These are phyloP conservation scores for Bruguiera gymnorhiza DNA, from an alignment of 345 rosid species.

Conservation along the genomic window DNA sequence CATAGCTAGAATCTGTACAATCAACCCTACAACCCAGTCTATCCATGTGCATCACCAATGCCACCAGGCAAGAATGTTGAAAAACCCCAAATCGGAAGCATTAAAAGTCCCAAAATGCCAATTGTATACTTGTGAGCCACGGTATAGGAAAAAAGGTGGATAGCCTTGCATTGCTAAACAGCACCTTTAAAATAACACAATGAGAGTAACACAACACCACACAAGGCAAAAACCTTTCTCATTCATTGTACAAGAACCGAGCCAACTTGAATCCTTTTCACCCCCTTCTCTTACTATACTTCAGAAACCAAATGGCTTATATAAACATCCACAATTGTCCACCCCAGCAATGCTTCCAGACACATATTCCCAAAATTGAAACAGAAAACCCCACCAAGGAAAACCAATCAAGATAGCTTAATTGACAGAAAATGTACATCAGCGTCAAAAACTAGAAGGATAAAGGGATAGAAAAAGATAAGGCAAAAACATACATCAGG, in stretches of 20 bases:
- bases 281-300: neutral
- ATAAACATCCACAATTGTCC: neutral
- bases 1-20: neutral
- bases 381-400: neutral
- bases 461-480: neutral
- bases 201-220: neutral
- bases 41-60: too few species aligned
- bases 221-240: neutral
- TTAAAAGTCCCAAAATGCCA: too few species aligned
- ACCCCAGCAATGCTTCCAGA: neutral
- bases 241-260: neutral
- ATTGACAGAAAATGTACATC: too few species aligned
- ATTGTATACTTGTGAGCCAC: too few species aligned
- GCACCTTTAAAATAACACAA: neutral
- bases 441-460: neutral
- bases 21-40: neutral
- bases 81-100: too few species aligned
- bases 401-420: too few species aligned
- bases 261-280: neutral
- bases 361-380: neutral
- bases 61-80: too few species aligned
- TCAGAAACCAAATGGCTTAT: neutral
- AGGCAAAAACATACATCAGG: conserved; percentile 63
- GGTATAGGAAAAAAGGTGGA: neutral
- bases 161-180: neutral